Evolutionary conservation across 176 grass and related monocot species (phyloP).

Genomic region (Bolboschoenus planiculmis): DNA sequence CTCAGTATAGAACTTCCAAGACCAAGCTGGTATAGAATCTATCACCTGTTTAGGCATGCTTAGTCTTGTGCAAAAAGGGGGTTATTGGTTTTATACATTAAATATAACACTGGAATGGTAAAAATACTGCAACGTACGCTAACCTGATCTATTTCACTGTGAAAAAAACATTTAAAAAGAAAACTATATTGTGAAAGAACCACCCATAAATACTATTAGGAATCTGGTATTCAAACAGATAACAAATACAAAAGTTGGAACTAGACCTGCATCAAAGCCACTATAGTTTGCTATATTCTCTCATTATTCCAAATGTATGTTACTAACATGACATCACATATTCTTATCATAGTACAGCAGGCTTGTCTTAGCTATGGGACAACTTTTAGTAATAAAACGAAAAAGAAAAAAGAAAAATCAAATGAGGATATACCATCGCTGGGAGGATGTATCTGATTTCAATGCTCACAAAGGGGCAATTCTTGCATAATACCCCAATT

Average conservation of each 20-base stretch:
- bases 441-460: constrained; percentile 71
- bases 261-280: not conserved
- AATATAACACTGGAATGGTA: not conserved
- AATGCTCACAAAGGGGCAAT: constrained; percentile 39
- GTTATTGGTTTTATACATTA: not conserved
- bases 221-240: not conserved
- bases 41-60: not conserved
- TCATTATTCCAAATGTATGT: constrained; percentile 23
- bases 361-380: not conserved
- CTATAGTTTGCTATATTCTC: not conserved
- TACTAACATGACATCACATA: constrained; percentile 33
- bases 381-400: constrained; percentile 14
- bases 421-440: constrained; percentile 46
- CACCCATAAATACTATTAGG: not conserved
- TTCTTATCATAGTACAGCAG: constrained; percentile 8
- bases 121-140: not conserved
- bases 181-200: not conserved
- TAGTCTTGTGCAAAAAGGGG: not conserved
- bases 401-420: constrained; percentile 6
- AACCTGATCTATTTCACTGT: not conserved
- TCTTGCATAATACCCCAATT: constrained; percentile 55
- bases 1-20: not conserved
- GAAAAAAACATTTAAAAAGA: not conserved
- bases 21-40: not conserved
- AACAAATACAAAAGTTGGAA: not conserved